phyloP scores from a whole-genome alignment of 441 rosid genomes.

The Brassica hybrid region DNA sequence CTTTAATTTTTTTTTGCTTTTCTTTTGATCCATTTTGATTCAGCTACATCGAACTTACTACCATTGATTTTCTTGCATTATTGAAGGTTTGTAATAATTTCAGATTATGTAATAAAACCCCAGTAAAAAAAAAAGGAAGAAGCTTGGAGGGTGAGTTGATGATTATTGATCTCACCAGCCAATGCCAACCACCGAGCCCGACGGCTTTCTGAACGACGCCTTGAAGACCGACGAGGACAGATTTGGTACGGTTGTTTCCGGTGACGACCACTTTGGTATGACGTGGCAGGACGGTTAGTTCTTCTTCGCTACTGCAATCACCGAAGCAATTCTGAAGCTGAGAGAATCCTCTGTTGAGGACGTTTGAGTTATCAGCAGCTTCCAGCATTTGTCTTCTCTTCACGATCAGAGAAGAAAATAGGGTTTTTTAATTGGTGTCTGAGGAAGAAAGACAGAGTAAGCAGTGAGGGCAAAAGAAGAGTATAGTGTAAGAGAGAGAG shows the following conservation, averaged over 20 bases:
- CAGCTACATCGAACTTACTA: background rate
- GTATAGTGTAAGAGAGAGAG: constrained; percentile 37
- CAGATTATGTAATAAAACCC: background rate
- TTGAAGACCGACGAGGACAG: constrained; percentile 93
- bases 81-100: constrained; percentile 3
- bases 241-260: constrained; percentile 94
- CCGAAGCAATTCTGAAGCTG: constrained; percentile 78
- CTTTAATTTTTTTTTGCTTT: background rate
- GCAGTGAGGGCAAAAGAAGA: constrained; percentile 43
- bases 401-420: constrained; percentile 9
- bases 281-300: constrained; percentile 89
- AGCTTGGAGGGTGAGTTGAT: constrained; percentile 38
- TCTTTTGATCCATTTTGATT: constrained; percentile 26
- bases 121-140: background rate
- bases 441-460: constrained; percentile 32
- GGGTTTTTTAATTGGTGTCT: constrained; percentile 25
- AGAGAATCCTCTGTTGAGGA: constrained; percentile 66
- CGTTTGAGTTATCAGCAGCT: constrained; percentile 60
- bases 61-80: too few relatives aligned
- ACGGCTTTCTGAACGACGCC: constrained; percentile 98
- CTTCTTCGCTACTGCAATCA: constrained; percentile 81
- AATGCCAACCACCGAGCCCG: constrained; percentile 96
- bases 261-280: constrained; percentile 97
- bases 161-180: constrained; percentile 64
- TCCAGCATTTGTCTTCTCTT: constrained; percentile 68